Base-by-base conservation (phyloP, 2,329 filamentous ascomycete genomes). In the Botryotinia convoluta region DNA sequence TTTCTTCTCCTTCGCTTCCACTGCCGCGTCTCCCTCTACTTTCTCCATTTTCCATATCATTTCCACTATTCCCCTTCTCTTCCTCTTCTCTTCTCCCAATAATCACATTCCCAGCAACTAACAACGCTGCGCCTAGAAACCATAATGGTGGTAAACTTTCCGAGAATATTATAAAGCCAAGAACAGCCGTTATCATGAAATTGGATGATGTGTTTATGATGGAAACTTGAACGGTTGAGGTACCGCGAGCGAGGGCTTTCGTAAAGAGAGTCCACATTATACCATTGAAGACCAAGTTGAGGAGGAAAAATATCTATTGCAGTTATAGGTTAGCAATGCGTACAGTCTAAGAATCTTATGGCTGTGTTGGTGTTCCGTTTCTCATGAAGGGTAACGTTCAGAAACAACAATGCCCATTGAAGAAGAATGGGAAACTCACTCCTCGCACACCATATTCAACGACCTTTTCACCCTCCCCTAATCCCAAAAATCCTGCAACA, bases 221-320 rank as follows among this genome's bases (percentile, higher is more conserved):
- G 77, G 89, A 91, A 67, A 95, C 93, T 79, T 93, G 92, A 0
- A 93, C 93, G 14, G 93, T 94, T 2, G 92, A 94, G 73, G 88
- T 87, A 22, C 92, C 92, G 29, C 88, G 87, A 0, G 92, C 89
- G n/a, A 95, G 87, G 70, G 93, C 93, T 68, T 89, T 88, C 10
- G 93, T 95, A 84, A 95, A 95, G 65, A 95, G 87, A 0, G 91
- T 90, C 93, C 93, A 95, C 93, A 95, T 95, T 82, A 80, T 78
- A 57, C 74, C 76, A 72, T 80, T 80, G 74, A 80, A 79, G 35
- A 79, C 73, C 8, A 80, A 64, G 44, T 80, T 73, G 22, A 73
- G 72, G 65, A 69, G 44, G 59, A 73, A 73, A 32, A 73, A 73
- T 54, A 69, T 71, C 57, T 69, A 35, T 32, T 10, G 14, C 18